Conservation (phyloP, 352 stramenopile genomes). For the Globisporangium middletonii region DNA sequence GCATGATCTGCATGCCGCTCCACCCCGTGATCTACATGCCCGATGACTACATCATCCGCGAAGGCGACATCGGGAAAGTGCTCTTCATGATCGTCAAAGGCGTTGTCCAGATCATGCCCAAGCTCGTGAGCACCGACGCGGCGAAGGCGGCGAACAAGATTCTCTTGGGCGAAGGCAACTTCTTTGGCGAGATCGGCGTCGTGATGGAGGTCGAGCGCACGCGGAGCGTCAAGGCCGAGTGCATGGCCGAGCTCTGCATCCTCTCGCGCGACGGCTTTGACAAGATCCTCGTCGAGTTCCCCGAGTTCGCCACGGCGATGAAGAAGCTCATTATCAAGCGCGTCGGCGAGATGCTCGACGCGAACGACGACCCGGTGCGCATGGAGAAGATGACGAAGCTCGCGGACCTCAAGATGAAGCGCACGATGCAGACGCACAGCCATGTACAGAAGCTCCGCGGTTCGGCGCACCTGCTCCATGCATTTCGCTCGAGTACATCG, state of each 20-base stretch:
- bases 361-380: slow-evolving; percentile 22
- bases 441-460: slow-evolving; percentile 37
- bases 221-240: slow-evolving; percentile 29
- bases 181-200: too few relatives aligned
- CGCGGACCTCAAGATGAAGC: slow-evolving; percentile 62
- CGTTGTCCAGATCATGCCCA: slow-evolving; percentile 45
- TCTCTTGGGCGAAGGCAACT: slow-evolving; percentile 28
- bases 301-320: slow-evolving; percentile 64
- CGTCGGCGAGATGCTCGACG: slow-evolving; percentile 42
- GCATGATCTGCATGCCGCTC: slow-evolving; percentile 70
- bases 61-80: slow-evolving; percentile 61
- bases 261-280: slow-evolving; percentile 53
- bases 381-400: slow-evolving; percentile 57
- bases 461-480: slow-evolving; percentile 16
- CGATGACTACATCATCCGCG: slow-evolving; percentile 52
- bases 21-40: slow-evolving; percentile 68
- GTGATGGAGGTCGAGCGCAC: too few relatives aligned
- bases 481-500: too few relatives aligned
- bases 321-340: slow-evolving; percentile 68
- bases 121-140: slow-evolving; percentile 18
- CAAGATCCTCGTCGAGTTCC: slow-evolving; percentile 65
- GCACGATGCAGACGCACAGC: slow-evolving; percentile 36
- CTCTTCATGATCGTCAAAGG: slow-evolving; percentile 74
- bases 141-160: slow-evolving; percentile 28
- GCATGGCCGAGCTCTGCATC: slow-evolving; percentile 62